Percentiles rank a stretch among this genome's conserved stretches.
Conservation (phyloP, 1,139 yeast species). For the Pichia sp. region DNA sequence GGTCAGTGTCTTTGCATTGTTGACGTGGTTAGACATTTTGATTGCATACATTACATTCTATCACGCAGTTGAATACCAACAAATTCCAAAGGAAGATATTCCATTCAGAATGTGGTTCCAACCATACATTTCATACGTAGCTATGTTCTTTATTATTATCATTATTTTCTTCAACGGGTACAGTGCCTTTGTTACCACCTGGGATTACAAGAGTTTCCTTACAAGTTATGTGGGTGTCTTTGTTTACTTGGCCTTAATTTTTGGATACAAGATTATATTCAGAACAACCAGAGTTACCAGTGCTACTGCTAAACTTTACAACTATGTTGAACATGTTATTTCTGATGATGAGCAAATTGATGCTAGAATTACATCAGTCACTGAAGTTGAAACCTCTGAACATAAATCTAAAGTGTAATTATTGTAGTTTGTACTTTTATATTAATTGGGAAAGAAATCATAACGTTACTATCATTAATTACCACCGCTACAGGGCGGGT, state of each 20-base stretch:
- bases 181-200: slow-evolving; percentile 40
- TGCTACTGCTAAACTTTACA: slow-evolving; percentile 41
- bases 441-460: too few species aligned
- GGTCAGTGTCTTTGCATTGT: slow-evolving; percentile 15
- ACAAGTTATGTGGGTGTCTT: slow-evolving; percentile 82
- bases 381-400: too few species aligned
- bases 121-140: slow-evolving; percentile 31
- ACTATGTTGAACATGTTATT: slow-evolving; percentile 34
- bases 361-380: too few species aligned
- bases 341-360: too few species aligned
- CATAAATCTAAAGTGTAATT: too few species aligned
- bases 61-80: slow-evolving; percentile 41
- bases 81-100: slow-evolving; percentile 20
- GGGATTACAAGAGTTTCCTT: slow-evolving; percentile 62
- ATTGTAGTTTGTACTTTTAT: too few species aligned
- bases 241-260: slow-evolving; percentile 50
- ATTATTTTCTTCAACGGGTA: slow-evolving; percentile 31
- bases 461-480: too few species aligned
- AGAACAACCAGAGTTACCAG: slow-evolving; percentile 54
- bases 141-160: slow-evolving; percentile 24
- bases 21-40: slow-evolving; percentile 45
- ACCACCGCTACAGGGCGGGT: too few species aligned
- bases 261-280: slow-evolving; percentile 57
- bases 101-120: slow-evolving; percentile 24
- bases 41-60: slow-evolving; percentile 62